phyloP scores from a whole-genome alignment of 306 rosid species.

The Lagenaria siceraria region DNA sequence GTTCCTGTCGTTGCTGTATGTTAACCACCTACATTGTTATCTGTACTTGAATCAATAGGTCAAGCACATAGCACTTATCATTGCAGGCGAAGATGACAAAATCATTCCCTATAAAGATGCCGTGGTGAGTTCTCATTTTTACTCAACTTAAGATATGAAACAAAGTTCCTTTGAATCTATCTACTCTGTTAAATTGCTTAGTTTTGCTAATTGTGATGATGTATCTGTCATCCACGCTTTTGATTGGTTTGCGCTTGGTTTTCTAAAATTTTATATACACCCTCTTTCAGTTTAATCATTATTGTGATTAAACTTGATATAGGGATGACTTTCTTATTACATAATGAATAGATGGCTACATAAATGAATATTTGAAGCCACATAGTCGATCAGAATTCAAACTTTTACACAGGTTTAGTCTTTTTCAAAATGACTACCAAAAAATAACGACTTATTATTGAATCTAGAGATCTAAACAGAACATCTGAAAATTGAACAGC shows the following conservation, averaged over 20 bases:
- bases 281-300: neutral
- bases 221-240: neutral
- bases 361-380: neutral
- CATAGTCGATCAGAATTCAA: neutral
- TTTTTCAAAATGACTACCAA: no score
- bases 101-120: slow-evolving; percentile 33
- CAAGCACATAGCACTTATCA: slow-evolving; percentile 34
- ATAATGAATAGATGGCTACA: neutral
- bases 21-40: neutral
- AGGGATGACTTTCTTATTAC: neutral
- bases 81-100: slow-evolving; percentile 33
- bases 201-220: neutral
- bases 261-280: no score
- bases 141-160: neutral
- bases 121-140: slow-evolving; percentile 27
- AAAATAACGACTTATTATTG: no score
- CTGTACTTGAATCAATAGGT: slow-evolving; percentile 22
- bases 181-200: neutral
- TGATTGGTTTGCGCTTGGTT: neutral
- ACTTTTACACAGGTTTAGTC: no score
- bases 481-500: no score
- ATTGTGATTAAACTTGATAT: neutral
- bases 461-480: no score
- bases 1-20: neutral
- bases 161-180: neutral